Conservation (phyloP, 441 rosid genomes). For the Populus hybrid region DNA sequence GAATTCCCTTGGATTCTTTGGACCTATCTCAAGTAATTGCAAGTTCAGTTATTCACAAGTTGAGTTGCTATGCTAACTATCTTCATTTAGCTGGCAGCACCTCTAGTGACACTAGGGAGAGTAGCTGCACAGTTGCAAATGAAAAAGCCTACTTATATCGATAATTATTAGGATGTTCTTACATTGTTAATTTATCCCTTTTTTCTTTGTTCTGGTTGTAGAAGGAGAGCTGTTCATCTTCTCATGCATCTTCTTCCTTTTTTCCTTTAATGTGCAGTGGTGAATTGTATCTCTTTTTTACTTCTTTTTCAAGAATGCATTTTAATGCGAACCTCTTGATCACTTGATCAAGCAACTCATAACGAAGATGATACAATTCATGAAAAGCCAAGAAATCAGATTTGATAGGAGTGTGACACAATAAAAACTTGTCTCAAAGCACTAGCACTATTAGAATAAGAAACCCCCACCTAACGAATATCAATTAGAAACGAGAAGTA, state of each 20-base stretch:
- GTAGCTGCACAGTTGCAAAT: slow-evolving; percentile 76
- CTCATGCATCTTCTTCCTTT: background rate
- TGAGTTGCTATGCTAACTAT: slow-evolving; percentile 11
- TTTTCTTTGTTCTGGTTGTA: background rate
- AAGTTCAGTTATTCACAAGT: background rate
- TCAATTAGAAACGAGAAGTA: too few species aligned
- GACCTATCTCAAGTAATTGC: background rate
- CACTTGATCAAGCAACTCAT: too few species aligned
- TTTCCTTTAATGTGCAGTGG: background rate
- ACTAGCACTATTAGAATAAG: too few species aligned
- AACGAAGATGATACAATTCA: too few species aligned
- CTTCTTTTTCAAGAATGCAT: slow-evolving; percentile 63
- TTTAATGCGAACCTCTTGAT: too few species aligned
- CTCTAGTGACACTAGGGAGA: slow-evolving; percentile 57
- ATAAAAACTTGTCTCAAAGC: too few species aligned
- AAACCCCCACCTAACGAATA: too few species aligned
- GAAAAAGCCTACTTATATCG: slow-evolving; percentile 78
- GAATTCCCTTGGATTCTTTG: background rate
- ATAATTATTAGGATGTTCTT: slow-evolving; percentile 34
- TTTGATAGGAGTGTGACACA: too few species aligned
- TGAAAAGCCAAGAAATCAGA: too few species aligned
- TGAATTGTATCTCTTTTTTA: background rate
- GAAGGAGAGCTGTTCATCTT: background rate
- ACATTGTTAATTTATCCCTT: background rate
- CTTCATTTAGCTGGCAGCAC: slow-evolving; percentile 67